phyloP scores from a whole-genome alignment of 164 flowering plant species.

The Tinospora cordifolia region DNA sequence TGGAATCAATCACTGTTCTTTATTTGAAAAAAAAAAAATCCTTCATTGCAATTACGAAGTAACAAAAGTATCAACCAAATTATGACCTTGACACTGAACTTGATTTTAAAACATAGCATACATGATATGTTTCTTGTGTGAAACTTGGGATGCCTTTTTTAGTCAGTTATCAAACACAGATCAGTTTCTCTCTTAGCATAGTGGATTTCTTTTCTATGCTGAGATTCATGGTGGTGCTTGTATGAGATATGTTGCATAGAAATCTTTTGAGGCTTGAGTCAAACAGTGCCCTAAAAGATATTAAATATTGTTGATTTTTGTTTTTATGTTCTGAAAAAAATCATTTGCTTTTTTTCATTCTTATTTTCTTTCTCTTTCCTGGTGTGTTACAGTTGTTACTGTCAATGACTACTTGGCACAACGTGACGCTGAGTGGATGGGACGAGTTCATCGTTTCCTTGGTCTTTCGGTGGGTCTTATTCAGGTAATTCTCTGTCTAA shows the following conservation, averaged over 20 bases:
- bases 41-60: no score
- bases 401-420: conserved; percentile 98
- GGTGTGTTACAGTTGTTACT: conserved; percentile 64
- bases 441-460: conserved; percentile 88
- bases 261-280: neutral
- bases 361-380: neutral
- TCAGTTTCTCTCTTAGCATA: no score
- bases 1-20: no score
- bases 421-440: conserved; percentile 99
- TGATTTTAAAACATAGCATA: no score
- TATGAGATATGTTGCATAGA: neutral
- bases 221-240: no score
- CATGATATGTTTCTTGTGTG: no score
- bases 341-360: neutral
- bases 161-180: no score
- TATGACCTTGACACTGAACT: no score
- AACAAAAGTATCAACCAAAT: no score
- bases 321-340: neutral
- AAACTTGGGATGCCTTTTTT: no score
- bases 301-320: neutral
- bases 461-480: conserved; percentile 98
- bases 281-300: neutral
- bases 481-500: conserved; percentile 42
- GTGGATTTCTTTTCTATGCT: no score
- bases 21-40: no score